Conservation (phyloP, 768 basidiomycete genomes). For the Rhodocollybia butyracea region DNA sequence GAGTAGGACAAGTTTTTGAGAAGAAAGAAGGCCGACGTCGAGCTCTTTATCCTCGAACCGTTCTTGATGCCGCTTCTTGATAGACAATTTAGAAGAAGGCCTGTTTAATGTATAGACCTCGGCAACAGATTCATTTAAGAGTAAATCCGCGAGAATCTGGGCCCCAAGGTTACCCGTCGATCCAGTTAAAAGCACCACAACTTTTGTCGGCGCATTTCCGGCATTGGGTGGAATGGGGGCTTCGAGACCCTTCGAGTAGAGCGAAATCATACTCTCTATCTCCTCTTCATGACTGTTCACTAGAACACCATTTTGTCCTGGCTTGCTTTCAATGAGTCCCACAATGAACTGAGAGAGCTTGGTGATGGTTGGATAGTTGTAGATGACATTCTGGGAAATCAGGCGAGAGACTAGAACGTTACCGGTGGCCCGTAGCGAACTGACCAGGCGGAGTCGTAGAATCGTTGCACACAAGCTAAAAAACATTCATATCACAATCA, state of each 20-base stretch:
- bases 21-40: constrained; percentile 21
- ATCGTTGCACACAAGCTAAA: constrained; percentile 18
- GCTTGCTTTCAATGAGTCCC: background rate
- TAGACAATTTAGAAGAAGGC: constrained; percentile 11
- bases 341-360: constrained; percentile 20
- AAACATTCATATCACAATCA: constrained; percentile 15
- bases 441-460: constrained; percentile 33
- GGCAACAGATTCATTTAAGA: constrained; percentile 17
- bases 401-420: constrained; percentile 15
- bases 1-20: constrained; percentile 30
- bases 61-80: constrained; percentile 15
- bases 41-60: constrained; percentile 30
- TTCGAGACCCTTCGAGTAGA: constrained; percentile 23
- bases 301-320: background rate
- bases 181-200: constrained; percentile 35
- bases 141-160: constrained; percentile 27
- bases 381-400: constrained; percentile 21
- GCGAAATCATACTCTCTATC: constrained; percentile 37
- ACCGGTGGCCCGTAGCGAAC: constrained; percentile 22
- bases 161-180: constrained; percentile 40
- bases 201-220: constrained; percentile 3
- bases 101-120: background rate
- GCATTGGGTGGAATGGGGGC: background rate
- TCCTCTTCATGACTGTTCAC: constrained; percentile 12
- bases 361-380: constrained; percentile 23